Evolutionary conservation across 192 early-diverging fungal species (phyloP).

Genomic region (Dispira simplex): DNA sequence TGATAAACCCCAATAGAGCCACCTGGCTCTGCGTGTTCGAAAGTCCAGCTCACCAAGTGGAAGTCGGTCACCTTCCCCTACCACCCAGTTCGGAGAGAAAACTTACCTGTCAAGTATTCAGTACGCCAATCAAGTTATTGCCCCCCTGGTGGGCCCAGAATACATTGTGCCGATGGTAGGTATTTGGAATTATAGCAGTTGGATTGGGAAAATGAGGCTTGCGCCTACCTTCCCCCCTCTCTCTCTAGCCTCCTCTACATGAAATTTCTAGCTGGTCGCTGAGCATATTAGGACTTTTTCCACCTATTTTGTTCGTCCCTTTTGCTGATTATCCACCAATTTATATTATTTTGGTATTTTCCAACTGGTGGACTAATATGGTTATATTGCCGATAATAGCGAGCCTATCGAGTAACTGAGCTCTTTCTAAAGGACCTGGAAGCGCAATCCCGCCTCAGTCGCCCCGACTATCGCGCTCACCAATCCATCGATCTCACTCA

Average conservation of each 20-base stretch:
- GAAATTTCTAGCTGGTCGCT: not conserved
- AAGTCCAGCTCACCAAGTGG: constrained; percentile 7
- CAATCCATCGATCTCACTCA: constrained; percentile 29
- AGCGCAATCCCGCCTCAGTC: constrained; percentile 13
- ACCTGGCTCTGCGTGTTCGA: constrained; percentile 21
- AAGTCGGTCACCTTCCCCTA: too few species aligned
- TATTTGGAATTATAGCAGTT: constrained; percentile 6
- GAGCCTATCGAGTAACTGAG: not conserved
- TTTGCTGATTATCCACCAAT: constrained; percentile 5
- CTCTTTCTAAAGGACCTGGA: constrained; percentile 19
- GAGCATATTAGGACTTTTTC: not conserved
- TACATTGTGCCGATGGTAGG: constrained; percentile 31
- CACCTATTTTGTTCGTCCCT: not conserved
- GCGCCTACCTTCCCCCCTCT: not conserved
- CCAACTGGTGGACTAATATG: not conserved
- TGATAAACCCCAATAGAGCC: constrained; percentile 12
- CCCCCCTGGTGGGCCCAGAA: constrained; percentile 25
- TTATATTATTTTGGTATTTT: not conserved
- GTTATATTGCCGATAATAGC: not conserved
- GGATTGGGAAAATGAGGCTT: not conserved
- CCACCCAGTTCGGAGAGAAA: too few species aligned
- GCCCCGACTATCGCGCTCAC: constrained; percentile 27
- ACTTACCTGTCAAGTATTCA: not conserved
- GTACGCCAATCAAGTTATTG: constrained; percentile 26
- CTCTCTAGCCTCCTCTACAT: not conserved